Evolutionary conservation across 768 basidiomycete species (phyloP).

Genomic region (Suillus fuscotomentosus): DNA sequence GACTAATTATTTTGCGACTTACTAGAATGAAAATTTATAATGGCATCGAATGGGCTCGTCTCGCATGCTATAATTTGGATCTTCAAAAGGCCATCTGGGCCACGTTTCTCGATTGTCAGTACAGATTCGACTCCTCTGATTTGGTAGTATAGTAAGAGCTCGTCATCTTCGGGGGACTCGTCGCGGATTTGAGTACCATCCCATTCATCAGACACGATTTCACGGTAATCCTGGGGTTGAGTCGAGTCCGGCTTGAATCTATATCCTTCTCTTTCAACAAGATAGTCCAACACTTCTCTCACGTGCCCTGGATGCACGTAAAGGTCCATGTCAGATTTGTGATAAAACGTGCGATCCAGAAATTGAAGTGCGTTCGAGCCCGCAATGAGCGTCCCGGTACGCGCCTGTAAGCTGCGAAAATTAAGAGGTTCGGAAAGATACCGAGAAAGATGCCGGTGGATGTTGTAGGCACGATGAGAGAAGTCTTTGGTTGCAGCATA

Average conservation of each 20-base stretch:
- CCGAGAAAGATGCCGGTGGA: constrained; percentile 28
- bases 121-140: constrained; percentile 11
- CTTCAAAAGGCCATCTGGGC: constrained; percentile 16
- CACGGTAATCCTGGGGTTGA: constrained; percentile 17
- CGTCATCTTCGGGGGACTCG: constrained; percentile 12
- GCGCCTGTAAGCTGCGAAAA: constrained; percentile 40
- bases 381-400: constrained; percentile 43
- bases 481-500: constrained; percentile 14
- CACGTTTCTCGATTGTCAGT: constrained; percentile 20
- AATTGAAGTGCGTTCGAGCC: constrained; percentile 50
- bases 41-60: constrained; percentile 32
- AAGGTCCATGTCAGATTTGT: constrained; percentile 45
- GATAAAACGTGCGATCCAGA: constrained; percentile 40
- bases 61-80: constrained; percentile 39
- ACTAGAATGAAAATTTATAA: constrained; percentile 46
- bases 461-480: constrained; percentile 23
- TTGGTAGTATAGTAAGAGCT: constrained; percentile 8
- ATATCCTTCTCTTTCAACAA: constrained; percentile 28
- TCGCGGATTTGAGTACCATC: constrained; percentile 4
- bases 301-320: constrained; percentile 33
- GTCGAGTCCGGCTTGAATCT: constrained; percentile 16
- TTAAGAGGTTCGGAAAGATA: constrained; percentile 29
- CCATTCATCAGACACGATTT: constrained; percentile 12
- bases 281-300: constrained; percentile 29
- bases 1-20: constrained; percentile 10